Base-by-base conservation (phyloP, 2,329 filamentous ascomycete genomes). In the Colletotrichum liaoningense region DNA sequence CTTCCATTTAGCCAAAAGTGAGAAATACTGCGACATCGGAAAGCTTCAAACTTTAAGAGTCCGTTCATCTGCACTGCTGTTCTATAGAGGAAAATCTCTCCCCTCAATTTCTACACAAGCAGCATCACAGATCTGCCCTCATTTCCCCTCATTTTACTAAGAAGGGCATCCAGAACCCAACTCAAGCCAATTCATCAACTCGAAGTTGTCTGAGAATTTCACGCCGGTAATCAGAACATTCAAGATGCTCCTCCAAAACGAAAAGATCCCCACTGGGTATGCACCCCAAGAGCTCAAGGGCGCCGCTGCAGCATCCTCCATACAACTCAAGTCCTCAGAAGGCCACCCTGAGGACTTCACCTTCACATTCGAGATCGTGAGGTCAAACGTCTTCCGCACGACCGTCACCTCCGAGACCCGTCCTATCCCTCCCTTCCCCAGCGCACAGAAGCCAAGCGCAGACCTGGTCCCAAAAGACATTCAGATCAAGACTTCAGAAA, bases 401-500 rank as follows among this genome's bases (percentile, higher is more conserved):
- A 92, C 90, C 0, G 94, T 94, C 78, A 87, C 88, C 1, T 92
- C 92, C 0, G 78, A 85, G 16, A 85, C 86, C 2, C 92, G 94
- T 77, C 89, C 89, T 7, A 79, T 93, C 2, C 91, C 93, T 33
- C 92, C 92, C 1, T 90, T 90, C 77, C 92, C 92, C 8, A 92
- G 90, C 67, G 86, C 89, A 5, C 80, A 80, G 8, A 84, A 84
- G n/a, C 87, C 87, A 1, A 35, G 52, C 16, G 1, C 42, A 5
- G 69, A 42, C 19, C 24, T 66, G 24, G 46, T 42, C 7, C 69
- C 69, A 4, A 59, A 35, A 11, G 69, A 72, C 11, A 58, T 72
- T 42, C 74, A 79, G 16, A 63, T 75, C 42, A 75, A 70, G 0
- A 67, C 84, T 12, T 76, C 88, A 2, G 75, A 80, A 2, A 75